Conservation (phyloP, 2,329 filamentous ascomycete species). For the Passalora sequoiae region DNA sequence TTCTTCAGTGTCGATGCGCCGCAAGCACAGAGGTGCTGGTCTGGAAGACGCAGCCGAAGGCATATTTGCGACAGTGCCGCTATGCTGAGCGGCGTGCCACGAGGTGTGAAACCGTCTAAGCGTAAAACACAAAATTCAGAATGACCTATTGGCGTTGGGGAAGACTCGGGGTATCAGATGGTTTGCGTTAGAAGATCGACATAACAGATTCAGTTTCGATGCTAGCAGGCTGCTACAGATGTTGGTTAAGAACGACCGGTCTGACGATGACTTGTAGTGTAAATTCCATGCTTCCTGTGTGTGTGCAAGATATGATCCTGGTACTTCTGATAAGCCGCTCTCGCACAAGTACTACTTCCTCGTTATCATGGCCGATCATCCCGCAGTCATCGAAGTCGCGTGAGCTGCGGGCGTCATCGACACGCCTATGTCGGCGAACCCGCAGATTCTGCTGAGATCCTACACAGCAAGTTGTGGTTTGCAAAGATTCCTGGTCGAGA, state of each 20-base stretch:
- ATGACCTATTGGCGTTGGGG: background rate
- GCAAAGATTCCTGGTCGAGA: background rate
- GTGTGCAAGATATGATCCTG: background rate
- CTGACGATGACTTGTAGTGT: background rate
- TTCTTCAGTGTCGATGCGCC: slow-evolving; percentile 6
- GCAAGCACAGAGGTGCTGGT: slow-evolving; percentile 5
- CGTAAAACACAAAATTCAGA: too few relatives aligned
- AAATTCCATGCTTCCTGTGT: background rate
- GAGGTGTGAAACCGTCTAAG: background rate
- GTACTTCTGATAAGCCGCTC: background rate
- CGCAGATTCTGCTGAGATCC: too few relatives aligned
- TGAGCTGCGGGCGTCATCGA: too few relatives aligned
- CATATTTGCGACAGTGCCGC: background rate
- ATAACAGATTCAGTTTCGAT: background rate
- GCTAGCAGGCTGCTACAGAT: background rate
- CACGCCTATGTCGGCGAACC: too few relatives aligned
- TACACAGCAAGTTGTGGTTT: too few relatives aligned
- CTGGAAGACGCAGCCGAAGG: slow-evolving; percentile 1
- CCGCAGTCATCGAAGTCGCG: too few relatives aligned
- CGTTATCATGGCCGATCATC: too few relatives aligned
- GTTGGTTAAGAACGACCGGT: background rate
- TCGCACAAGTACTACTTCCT: too few relatives aligned
- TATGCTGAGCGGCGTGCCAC: background rate
- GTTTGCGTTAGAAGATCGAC: background rate
- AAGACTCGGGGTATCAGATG: background rate